Percentiles rank a stretch among this genome's conserved stretches.
These are phyloP conservation scores for Elsinoe perseae DNA, from an alignment of 2,329 filamentous ascomycete genomes.

Conservation along the genomic window DNA sequence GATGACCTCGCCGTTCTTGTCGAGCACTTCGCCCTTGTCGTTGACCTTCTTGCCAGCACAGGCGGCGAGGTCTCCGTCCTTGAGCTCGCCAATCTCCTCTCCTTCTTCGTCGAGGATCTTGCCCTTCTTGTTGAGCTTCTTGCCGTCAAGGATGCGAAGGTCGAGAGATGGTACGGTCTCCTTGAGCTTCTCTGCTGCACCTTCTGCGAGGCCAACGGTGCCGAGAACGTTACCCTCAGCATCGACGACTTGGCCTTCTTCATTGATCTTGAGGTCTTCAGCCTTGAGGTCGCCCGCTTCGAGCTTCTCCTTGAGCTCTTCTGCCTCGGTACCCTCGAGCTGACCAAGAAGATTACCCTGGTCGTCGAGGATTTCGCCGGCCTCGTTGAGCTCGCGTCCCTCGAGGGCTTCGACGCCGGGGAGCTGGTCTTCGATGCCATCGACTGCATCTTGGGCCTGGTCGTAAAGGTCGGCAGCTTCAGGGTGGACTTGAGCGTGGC, in stretches of 20 bases:
- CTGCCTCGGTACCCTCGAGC: slow-evolving; percentile 40
- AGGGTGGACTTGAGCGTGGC: slow-evolving; percentile 44
- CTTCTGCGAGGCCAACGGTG: slow-evolving; percentile 44
- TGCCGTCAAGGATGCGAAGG: slow-evolving; percentile 43
- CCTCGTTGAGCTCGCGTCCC: slow-evolving; percentile 44
- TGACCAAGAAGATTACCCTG: slow-evolving; percentile 44
- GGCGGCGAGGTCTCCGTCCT: slow-evolving; percentile 38
- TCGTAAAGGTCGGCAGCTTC: slow-evolving; percentile 36
- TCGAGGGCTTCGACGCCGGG: slow-evolving; percentile 46
- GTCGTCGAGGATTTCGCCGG: slow-evolving; percentile 43
- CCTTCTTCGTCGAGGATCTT: slow-evolving; percentile 45
- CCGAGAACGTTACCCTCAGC: slow-evolving; percentile 45
- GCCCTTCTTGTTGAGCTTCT: slow-evolving; percentile 52
- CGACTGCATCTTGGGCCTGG: slow-evolving; percentile 30
- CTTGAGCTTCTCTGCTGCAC: slow-evolving; percentile 41
- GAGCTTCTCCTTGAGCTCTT: slow-evolving; percentile 35
- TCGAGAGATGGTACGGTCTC: slow-evolving; percentile 35
- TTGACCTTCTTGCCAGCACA: slow-evolving; percentile 44
- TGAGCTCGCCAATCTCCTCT: slow-evolving; percentile 44
- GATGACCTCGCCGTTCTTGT: slow-evolving; percentile 44
- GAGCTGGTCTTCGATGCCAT: slow-evolving; percentile 41
- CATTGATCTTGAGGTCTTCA: slow-evolving; percentile 44
- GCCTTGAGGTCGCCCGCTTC: slow-evolving; percentile 35
- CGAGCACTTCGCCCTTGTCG: slow-evolving; percentile 44
- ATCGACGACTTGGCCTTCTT: slow-evolving; percentile 45